Evolutionary conservation across 768 basidiomycete species (phyloP).

Genomic region (Boletus subparvulus): DNA sequence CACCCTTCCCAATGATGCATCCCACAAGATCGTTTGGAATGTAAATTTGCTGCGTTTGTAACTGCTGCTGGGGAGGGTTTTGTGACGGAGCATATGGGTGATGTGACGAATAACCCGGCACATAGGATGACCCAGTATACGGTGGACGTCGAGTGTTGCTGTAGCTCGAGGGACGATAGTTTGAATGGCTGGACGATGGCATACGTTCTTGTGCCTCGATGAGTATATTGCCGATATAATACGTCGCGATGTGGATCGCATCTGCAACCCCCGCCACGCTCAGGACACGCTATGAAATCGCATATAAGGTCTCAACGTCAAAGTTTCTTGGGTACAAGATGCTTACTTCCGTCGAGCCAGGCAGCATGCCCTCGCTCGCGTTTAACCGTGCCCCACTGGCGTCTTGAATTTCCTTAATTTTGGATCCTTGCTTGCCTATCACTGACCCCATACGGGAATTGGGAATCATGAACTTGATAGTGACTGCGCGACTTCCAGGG

Average conservation of each 20-base stretch:
- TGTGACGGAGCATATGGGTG: conserved; percentile 51
- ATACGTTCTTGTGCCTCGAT: conserved; percentile 87
- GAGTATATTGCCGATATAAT: conserved; percentile 98
- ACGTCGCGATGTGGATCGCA: conserved; percentile 98
- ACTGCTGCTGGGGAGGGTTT: conserved; percentile 67
- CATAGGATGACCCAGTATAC: conserved; percentile 61
- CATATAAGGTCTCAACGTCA: conserved; percentile 7
- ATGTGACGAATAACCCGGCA: conserved; percentile 56
- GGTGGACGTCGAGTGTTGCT: conserved; percentile 43
- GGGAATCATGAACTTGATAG: conserved; percentile 99
- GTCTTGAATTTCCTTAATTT: conserved; percentile 99
- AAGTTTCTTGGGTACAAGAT: neutral
- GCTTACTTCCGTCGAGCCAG: conserved; percentile 96
- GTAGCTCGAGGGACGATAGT: conserved; percentile 65
- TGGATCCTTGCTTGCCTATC: conserved; percentile 95
- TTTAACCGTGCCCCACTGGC: conserved; percentile 95
- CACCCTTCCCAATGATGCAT: conserved; percentile 97
- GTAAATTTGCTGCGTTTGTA: conserved; percentile 97
- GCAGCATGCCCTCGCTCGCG: conserved; percentile 97
- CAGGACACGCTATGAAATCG: conserved; percentile 74
- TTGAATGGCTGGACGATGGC: conserved; percentile 58
- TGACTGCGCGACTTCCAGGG: conserved; percentile 96
- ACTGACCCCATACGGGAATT: conserved; percentile 99
- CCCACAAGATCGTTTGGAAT: conserved; percentile 98
- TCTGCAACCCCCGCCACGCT: conserved; percentile 98